These are phyloP conservation scores for Ceratobasidium sp. DNA, from an alignment of 1,284 basidiomycete genomes.

Conservation along the genomic window DNA sequence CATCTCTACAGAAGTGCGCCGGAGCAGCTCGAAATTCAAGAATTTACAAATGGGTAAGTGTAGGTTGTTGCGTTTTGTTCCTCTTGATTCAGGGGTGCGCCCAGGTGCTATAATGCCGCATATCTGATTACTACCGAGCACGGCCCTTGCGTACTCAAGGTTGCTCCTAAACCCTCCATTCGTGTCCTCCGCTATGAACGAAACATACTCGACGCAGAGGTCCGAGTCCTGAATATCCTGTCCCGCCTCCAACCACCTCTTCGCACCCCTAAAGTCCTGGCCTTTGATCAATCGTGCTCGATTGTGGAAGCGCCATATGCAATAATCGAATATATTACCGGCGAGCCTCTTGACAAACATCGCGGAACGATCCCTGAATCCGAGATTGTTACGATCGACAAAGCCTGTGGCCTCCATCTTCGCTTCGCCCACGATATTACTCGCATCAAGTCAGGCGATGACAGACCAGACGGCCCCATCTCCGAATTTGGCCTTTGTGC, in stretches of 20 bases:
- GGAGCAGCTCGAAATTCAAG: neutral
- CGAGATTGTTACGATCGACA: conserved; percentile 1
- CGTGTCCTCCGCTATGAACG: conserved; percentile 24
- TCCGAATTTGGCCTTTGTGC: conserved; percentile 28
- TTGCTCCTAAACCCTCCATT: conserved; percentile 19
- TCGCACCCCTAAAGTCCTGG: conserved; percentile 18
- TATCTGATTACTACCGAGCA: conserved; percentile 26
- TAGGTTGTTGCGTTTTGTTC: neutral
- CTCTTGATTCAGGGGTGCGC: too few species aligned
- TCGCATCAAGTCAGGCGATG: conserved; percentile 16
- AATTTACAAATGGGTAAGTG: conserved; percentile 16
- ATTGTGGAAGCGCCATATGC: conserved; percentile 28
- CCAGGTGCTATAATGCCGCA: conserved; percentile 29
- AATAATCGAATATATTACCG: conserved; percentile 30
- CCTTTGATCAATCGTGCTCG: conserved; percentile 10
- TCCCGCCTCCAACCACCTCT: conserved; percentile 13
- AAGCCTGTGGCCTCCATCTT: conserved; percentile 10
- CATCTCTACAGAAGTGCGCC: neutral
- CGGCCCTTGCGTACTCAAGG: conserved; percentile 25
- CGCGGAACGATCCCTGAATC: neutral
- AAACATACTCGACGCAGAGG: conserved; percentile 34
- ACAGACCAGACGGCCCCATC: conserved; percentile 26
- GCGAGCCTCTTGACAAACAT: conserved; percentile 10
- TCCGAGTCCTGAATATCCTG: conserved; percentile 19
- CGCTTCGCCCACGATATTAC: conserved; percentile 7